Conservation (phyloP, 805 yeast genomes). For the Priceomyces carsonii region DNA sequence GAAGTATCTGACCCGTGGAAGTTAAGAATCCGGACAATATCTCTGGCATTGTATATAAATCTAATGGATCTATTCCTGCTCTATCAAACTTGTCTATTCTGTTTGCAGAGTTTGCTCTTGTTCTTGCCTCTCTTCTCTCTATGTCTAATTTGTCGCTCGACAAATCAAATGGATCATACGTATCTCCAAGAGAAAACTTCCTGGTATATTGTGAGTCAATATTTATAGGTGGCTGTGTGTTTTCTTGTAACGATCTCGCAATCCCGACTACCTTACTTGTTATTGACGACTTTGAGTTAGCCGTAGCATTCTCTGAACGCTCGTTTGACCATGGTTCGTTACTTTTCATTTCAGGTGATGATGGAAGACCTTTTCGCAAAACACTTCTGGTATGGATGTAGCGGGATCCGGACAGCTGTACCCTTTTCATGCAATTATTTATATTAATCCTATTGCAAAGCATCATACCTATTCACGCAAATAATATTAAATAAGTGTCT, state of each 20-base stretch:
- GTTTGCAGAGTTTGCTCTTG: slow-evolving; percentile 17
- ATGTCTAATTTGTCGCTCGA: slow-evolving; percentile 57
- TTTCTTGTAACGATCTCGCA: slow-evolving; percentile 31
- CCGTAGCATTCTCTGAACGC: slow-evolving; percentile 10
- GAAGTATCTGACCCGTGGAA: slow-evolving; percentile 73
- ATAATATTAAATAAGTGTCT: too few relatives aligned
- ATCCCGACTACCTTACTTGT: slow-evolving; percentile 35
- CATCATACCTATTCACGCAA: too few relatives aligned
- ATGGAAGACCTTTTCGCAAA: slow-evolving; percentile 18
- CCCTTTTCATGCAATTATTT: too few relatives aligned
- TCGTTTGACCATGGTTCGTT: slow-evolving; percentile 27
- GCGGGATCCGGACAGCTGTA: too few relatives aligned
- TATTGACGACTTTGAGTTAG: slow-evolving; percentile 17
- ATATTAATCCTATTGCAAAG: too few relatives aligned
- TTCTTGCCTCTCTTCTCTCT: slow-evolving; percentile 38
- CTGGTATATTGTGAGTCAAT: slow-evolving; percentile 37
- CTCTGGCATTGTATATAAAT: slow-evolving; percentile 71
- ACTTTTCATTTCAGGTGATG: slow-evolving; percentile 33
- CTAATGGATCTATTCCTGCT: slow-evolving; percentile 63
- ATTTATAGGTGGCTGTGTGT: slow-evolving; percentile 33
- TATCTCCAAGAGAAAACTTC: slow-evolving; percentile 50
- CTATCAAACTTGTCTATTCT: slow-evolving; percentile 41
- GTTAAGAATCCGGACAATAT: slow-evolving; percentile 65
- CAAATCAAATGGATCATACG: slow-evolving; percentile 84
- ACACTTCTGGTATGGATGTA: too few relatives aligned